Evolutionary conservation across 1,284 basidiomycete species (phyloP), one percentile per base, ranked within the genome.

Genomic region (Porodaedalea pini): DNA sequence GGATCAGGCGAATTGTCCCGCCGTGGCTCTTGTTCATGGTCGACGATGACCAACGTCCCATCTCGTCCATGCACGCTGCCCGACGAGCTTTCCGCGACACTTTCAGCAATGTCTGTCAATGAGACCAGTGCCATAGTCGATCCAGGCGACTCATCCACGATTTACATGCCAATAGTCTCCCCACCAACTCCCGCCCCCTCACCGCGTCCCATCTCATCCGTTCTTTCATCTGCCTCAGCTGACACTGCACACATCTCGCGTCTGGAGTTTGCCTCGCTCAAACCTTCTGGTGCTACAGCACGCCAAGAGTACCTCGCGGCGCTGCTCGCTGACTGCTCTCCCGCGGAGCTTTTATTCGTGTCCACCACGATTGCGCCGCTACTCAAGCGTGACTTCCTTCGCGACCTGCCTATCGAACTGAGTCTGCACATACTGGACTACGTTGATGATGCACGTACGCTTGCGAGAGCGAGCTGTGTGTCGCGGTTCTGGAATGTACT

Each of bases 301-400:
- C 81, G 90, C 25, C 80, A 80, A 61, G 75, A 78, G 40, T 85
- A 86, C 63, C 80, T 95, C 41, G 68, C 79, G 13, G 71, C 81
- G 1, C 72, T 94, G 40, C 75, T 94, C 6, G 71, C 75, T 41
- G 78, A 84, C 45, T 86, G 92, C 64, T 80, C 82, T 1, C 79
- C 87, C 2, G 75, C 83, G 7, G 92, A 97, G 66, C 84, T 97
- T 11, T 78, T 90, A 13, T 89, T 88, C 68, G 78, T 97, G 56
- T 90, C 89, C 0, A 79, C 79, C 7, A 78, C 77, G 54, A 88
- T 98, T 68, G 78, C 85, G 0, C 91, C 93, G 0, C 80, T 90
- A 31, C 83, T 98, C 63, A 89, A 90, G 67, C 84, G 92, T 4
- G 94, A 98, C 69, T 95, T 96, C 68, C 76, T 98, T 23, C 74